Base-by-base conservation (phyloP, 345 rosid genomes). In the Eucalyptus leucophloia region DNA sequence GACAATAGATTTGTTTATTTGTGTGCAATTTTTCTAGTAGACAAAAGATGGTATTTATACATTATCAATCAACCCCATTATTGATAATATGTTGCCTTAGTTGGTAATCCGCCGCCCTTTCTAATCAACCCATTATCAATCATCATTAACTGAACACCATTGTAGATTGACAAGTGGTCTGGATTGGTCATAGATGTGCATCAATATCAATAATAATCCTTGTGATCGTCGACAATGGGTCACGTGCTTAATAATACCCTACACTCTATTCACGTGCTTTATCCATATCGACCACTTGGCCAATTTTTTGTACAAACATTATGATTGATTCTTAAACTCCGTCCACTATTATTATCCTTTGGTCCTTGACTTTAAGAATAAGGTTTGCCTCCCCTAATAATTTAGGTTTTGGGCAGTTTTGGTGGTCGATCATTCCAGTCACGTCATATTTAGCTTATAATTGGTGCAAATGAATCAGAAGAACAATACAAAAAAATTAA, bases 141-240 rank as follows among this genome's bases (percentile, higher is more conserved):
- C 62, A 24, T 56, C 62, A 2, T 56, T 56, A 9, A 56, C 6
- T 0, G 13, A 23, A 56, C 3, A 1, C 6, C 3, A 0, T 10
- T 5, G 6, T 56, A 23, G 24, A 24, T 56, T 26, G 62, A 11
- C 62, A 24, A 56, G 6, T 56, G 62, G 30, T 56, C 30, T 56
- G 13, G 62, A 56, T 56, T 56, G 62, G 13, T 10, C 13, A 56
- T 11, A 4, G 3, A 56, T 26, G 30, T 56, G 62, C 28, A 24
- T 56, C 30, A 24, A 56, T 56, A 56, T 2, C 62, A 56, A 56
- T 56, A 56, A 56, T 56, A 56, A 10, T 56, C 28, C 62, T 56
- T 2, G 62, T 56, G 62, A 24, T 56, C 6, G 2, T 56, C 3
- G 14, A 24, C 6, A 1, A 24, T 56, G 30, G 62, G 14, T 54